Evolutionary conservation across 2,329 filamentous ascomycete species (phyloP).

Genomic region (Trichoderma lentiforme): DNA sequence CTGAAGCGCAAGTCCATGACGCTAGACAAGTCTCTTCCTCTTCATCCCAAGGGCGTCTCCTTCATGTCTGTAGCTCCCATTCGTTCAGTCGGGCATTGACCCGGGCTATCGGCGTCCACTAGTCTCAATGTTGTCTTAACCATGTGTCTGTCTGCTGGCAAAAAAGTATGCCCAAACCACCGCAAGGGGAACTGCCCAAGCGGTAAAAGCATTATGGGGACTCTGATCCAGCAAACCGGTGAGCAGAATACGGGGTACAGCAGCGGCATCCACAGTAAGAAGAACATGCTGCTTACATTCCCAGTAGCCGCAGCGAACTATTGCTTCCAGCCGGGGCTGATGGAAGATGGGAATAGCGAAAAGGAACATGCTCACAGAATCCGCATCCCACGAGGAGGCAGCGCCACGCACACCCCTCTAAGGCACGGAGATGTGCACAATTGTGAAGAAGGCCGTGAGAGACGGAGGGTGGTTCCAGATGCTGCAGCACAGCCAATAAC

Average conservation of each 20-base stretch:
- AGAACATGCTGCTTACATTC: neutral
- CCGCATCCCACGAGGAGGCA: neutral
- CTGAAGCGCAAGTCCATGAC: neutral
- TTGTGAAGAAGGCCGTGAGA: neutral
- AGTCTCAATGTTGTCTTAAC: conserved; percentile 1
- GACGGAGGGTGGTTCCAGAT: neutral
- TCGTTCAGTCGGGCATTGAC: neutral
- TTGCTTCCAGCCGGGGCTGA: neutral
- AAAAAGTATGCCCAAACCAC: neutral
- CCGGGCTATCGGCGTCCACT: conserved; percentile 5
- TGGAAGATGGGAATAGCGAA: neutral
- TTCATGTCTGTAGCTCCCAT: neutral
- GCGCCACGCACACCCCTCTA: neutral
- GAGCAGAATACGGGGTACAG: neutral
- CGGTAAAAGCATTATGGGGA: neutral
- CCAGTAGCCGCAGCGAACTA: neutral
- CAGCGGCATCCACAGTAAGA: neutral
- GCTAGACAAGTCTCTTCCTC: neutral
- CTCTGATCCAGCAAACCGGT: neutral
- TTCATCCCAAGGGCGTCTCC: neutral
- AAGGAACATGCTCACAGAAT: neutral
- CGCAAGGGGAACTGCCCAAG: neutral
- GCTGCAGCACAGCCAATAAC: neutral
- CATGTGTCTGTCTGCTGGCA: neutral
- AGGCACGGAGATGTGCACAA: neutral